Evolutionary conservation across 1,284 basidiomycete genomes (phyloP), one percentile per base, ranked within the genome.

Genomic region (Mycena citricolor): DNA sequence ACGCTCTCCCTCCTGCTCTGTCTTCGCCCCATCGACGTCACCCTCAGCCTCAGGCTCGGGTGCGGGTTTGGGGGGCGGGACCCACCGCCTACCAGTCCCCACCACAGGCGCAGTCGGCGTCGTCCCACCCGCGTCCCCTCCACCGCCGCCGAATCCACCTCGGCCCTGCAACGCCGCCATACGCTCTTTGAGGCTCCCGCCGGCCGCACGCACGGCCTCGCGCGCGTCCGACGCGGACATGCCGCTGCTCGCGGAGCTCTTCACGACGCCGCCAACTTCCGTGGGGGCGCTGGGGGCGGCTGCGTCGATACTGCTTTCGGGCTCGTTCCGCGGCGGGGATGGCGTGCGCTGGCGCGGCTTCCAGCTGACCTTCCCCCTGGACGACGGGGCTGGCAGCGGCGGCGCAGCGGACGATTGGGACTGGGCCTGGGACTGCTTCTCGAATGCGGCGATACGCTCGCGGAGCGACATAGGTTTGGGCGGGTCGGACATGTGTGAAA

Each of bases 121-220:
- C 3, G 74, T 64, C n/a, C 72, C 67, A 22, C 74, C 68, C 0
- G 68, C 76, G n/a, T n/a, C n/a, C n/a, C n/a, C n/a, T n/a, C n/a
- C n/a, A n/a, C n/a, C n/a, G 0, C 68, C 76, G 16, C 87, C 87
- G 59, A 93, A 93, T 8, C 74, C 87, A 16, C 85, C 84, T 36
- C 71, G 77, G 5, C 86, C 88, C 59, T 91, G 85, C 25, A 95
- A 69, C 3, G 91, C 90, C 20, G 91, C 91, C 90, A 97, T 95
- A 32, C 93, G 81, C 54, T 94, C 93, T 67, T 85, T 92, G 53
- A 97, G 67, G 49, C 86, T 89, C 4, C 79, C 84, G 4, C 76
- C 84, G 5, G 33, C 33, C 32, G 73, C 73, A 22, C 74, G 73
- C 60, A 92, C 90, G 55, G 85, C 85, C 57, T 83, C 83, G 62